A percentile compares a stretch with the other conserved stretches of the same genome.
These are phyloP conservation scores for Arthrobotrys musiformis DNA, from an alignment of 2,329 filamentous ascomycete genomes.

Conservation along the genomic window DNA sequence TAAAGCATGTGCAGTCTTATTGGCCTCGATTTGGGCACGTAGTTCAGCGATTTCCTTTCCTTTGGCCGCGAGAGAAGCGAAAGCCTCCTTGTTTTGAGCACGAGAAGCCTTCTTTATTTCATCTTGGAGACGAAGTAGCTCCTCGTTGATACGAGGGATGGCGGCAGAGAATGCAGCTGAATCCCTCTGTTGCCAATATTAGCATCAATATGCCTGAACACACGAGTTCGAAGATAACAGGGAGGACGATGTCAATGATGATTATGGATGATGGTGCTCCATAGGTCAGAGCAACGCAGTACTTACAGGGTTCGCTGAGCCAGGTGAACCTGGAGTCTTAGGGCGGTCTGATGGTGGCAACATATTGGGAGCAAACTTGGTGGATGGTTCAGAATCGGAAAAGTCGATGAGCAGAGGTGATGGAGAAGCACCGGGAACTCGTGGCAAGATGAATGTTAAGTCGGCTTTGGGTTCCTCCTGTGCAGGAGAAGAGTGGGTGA, in stretches of 20 bases:
- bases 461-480: background rate
- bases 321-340: background rate
- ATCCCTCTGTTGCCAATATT: background rate
- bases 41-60: background rate
- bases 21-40: background rate
- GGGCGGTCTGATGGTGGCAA: no score
- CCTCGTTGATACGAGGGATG: background rate
- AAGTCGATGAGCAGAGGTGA: background rate
- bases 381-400: background rate
- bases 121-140: background rate
- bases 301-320: background rate
- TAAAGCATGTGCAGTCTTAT: background rate
- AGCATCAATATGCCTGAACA: background rate
- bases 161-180: background rate
- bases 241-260: background rate
- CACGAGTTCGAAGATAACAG: background rate
- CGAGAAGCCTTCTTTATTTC: background rate
- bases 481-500: background rate
- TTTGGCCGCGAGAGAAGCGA: background rate
- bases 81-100: background rate
- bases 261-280: background rate
- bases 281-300: background rate
- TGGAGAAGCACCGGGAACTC: background rate
- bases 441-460: background rate
- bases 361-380: background rate